Conservation (phyloP, 306 rosid genomes). For the Lathyrus sativus region DNA sequence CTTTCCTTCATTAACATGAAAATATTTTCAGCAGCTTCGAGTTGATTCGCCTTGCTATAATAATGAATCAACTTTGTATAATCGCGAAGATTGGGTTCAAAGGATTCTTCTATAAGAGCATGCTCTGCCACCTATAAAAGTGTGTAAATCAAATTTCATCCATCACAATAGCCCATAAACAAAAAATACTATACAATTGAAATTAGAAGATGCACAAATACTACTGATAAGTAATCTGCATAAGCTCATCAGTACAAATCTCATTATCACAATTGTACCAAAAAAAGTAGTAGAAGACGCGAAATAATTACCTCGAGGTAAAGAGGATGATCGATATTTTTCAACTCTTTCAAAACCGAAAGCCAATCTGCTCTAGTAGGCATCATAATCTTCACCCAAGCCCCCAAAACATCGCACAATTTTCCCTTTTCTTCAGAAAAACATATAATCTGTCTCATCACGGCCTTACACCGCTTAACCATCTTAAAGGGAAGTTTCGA, state of each 20-base stretch:
- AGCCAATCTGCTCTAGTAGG: slow-evolving; percentile 92
- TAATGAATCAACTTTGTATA: slow-evolving; percentile 77
- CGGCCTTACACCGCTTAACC: slow-evolving; percentile 71
- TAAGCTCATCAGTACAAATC: not conserved
- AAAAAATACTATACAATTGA: not conserved
- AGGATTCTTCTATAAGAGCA: slow-evolving; percentile 71
- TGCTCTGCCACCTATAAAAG: slow-evolving; percentile 74
- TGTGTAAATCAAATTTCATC: slow-evolving; percentile 5
- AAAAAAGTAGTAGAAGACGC: not conserved
- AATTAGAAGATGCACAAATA: not conserved
- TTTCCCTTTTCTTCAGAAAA: slow-evolving; percentile 54
- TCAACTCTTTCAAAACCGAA: slow-evolving; percentile 71
- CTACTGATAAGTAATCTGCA: not conserved
- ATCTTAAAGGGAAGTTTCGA: slow-evolving; percentile 63
- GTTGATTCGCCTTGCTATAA: slow-evolving; percentile 63
- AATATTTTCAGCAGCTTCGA: slow-evolving; percentile 66
- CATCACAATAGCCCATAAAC: not conserved
- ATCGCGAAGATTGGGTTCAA: slow-evolving; percentile 72
- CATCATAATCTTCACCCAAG: slow-evolving; percentile 82
- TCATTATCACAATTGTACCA: not conserved
- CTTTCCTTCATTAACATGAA: slow-evolving; percentile 62
- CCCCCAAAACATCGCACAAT: slow-evolving; percentile 55
- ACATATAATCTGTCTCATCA: slow-evolving; percentile 86
- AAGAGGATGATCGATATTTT: slow-evolving; percentile 59
- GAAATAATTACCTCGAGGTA: slow-evolving; percentile 66